Evolutionary conservation across 2,329 filamentous ascomycete genomes (phyloP).

Genomic region (Daldinia sp.): DNA sequence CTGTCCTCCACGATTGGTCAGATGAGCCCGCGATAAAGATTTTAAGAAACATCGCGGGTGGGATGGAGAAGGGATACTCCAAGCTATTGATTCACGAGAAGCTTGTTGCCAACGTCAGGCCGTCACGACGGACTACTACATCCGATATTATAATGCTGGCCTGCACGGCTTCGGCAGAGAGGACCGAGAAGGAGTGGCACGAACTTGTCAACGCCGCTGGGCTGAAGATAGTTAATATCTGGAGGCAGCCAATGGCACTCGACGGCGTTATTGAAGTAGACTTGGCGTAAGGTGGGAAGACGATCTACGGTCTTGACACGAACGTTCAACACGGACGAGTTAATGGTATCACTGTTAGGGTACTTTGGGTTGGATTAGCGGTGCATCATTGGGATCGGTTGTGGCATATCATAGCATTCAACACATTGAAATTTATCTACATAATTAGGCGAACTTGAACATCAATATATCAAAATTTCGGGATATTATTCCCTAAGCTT

Average conservation of each 20-base stretch:
- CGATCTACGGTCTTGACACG: not conserved
- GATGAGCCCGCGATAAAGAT: constrained; percentile 52
- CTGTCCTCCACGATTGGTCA: constrained; percentile 57
- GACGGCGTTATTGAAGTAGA: constrained; percentile 52
- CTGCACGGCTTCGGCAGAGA: constrained; percentile 50
- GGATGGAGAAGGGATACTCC: constrained; percentile 54
- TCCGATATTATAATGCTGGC: constrained; percentile 55
- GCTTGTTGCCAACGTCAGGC: constrained; percentile 50
- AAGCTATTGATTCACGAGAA: constrained; percentile 58
- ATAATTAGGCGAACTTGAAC: not conserved
- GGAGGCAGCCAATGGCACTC: constrained; percentile 46
- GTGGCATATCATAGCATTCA: not conserved
- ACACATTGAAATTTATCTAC: not conserved
- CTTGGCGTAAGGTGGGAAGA: constrained; percentile 28
- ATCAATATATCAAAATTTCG: not conserved
- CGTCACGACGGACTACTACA: constrained; percentile 49
- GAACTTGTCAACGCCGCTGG: constrained; percentile 46
- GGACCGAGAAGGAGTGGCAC: constrained; percentile 51
- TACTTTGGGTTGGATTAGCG: not conserved
- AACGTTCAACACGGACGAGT: constrained; percentile 1
- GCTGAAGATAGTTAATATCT: constrained; percentile 51
- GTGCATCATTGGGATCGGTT: not conserved
- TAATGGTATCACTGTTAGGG: not conserved
- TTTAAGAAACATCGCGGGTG: constrained; percentile 49
- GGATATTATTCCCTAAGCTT: not conserved